Evolutionary conservation across 495 filamentous ascomycete species (phyloP), one percentile per base, ranked within the genome.

Genomic region (Aspergillus ostianus): DNA sequence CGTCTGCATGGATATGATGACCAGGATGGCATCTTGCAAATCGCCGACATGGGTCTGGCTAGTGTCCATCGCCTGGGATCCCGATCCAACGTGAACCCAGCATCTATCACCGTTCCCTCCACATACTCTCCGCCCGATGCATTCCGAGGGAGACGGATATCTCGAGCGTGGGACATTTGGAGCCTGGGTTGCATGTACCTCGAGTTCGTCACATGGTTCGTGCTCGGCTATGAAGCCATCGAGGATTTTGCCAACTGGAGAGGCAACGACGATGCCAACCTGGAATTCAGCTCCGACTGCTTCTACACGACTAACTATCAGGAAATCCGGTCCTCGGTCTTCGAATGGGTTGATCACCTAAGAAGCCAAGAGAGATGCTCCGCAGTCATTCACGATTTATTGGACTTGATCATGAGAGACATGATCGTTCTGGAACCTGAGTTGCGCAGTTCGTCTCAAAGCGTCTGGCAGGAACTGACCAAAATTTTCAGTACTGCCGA

Each of bases 151-250:
- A 64, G 64, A 2, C 47, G 51, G n/a, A 72, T 77, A 2, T 75
- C 76, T 27, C 67, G 70, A n/a, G 68, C 71, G 10, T 77, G 73
- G 12, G 80, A 83, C 62, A 67, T 81, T 2, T 83, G 77, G 69
- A 74, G 73, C 1, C 70, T 83, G 3, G 80, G 80, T 13, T 80
- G 78, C 54, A 73, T 83, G 12, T 80, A 67, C 54, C 71, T 82
- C 4, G 80, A 82, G 58, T 56, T 67, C 29, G 47, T 64, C n/a
- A 59, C 60, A 0, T 71, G 62, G 62, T 36, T 55, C 18, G n/a
- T 62, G 8, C 32, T 21, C 29, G 60, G 55, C 12, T 48, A 58
- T 51, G 23, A 46, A n/a, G 60, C 49, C 5, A 55, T 58, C 12
- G 27, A 41, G 3, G 18, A 58, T 0, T 62, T 62, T 29, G 41